Percentiles rank a stretch among this genome's conserved stretches.
Evolutionary conservation across 2,329 filamentous ascomycete genomes (phyloP).

Genomic region (Pyrenophora graminea): DNA sequence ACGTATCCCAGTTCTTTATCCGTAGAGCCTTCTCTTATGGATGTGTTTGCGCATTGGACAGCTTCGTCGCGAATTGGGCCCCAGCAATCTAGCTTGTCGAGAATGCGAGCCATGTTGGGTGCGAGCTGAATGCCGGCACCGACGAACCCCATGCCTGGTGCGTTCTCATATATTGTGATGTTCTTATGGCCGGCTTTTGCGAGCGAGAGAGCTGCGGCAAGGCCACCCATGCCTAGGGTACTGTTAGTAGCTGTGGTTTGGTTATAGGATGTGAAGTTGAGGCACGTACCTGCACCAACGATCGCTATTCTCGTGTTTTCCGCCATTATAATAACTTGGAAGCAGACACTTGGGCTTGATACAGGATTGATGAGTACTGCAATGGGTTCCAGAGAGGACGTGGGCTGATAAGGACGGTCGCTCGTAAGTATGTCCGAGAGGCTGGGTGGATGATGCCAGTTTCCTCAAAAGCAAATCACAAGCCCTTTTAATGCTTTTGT

Average conservation of each 20-base stretch:
- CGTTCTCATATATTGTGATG: constrained; percentile 75
- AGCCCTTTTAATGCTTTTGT: background rate
- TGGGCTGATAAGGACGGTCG: no score
- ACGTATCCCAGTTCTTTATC: constrained; percentile 73
- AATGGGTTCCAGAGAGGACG: no score
- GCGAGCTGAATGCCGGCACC: constrained; percentile 85
- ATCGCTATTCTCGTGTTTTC: constrained; percentile 39
- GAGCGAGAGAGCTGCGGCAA: constrained; percentile 71
- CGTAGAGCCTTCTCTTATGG: constrained; percentile 72
- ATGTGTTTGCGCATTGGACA: constrained; percentile 71
- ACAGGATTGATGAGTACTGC: background rate
- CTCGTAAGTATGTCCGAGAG: no score
- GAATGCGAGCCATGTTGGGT: constrained; percentile 78
- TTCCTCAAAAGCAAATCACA: no score
- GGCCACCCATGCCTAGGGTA: constrained; percentile 73
- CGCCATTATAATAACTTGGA: constrained; percentile 27
- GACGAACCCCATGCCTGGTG: constrained; percentile 75
- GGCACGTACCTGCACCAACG: constrained; percentile 37
- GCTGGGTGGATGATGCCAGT: no score
- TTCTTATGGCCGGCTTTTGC: constrained; percentile 76
- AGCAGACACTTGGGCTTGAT: background rate
- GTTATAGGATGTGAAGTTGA: background rate
- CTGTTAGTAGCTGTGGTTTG: constrained; percentile 13
- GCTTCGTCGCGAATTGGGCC: constrained; percentile 70
- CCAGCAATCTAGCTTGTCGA: constrained; percentile 76